phyloP scores from a whole-genome alignment of 108 stramenopile species.

The Nannochloropsis salina region DNA sequence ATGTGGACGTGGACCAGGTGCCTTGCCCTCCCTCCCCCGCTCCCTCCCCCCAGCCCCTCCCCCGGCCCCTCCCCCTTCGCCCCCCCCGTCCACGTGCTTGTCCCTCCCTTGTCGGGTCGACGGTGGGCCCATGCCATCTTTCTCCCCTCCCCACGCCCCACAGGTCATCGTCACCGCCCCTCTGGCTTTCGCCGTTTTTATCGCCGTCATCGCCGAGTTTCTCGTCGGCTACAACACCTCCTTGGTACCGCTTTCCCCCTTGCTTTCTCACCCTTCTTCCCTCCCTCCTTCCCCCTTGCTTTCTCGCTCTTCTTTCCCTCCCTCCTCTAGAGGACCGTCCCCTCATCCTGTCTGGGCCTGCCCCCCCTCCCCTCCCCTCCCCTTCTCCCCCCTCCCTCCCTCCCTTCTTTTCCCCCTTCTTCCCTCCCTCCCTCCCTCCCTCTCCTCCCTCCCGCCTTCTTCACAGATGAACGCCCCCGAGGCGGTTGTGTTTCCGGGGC shows the following conservation, averaged over 20 bases:
- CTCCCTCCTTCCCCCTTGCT: not conserved
- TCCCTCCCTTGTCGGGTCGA: too few relatives aligned
- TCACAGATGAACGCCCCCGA: conserved; percentile 46
- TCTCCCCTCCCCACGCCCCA: not conserved
- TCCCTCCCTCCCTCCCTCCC: not conserved
- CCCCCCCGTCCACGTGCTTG: not conserved
- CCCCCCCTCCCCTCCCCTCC: not conserved
- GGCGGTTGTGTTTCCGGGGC: conserved; percentile 50
- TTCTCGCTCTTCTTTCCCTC: not conserved
- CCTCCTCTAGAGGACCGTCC: not conserved
- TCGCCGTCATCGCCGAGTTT: conserved; percentile 52
- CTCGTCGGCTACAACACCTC: conserved; percentile 54
- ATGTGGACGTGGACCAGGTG: conserved; percentile 23
- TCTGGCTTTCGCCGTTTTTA: conserved; percentile 41
- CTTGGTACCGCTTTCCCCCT: conserved; percentile 25
- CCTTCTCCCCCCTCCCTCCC: not conserved
- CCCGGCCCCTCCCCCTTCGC: not conserved
- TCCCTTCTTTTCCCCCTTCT: not conserved
- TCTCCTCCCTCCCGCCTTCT: not conserved
- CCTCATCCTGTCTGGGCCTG: too few relatives aligned
- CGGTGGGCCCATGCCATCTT: too few relatives aligned
- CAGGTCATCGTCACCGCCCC: conserved; percentile 46
- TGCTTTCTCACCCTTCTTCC: not conserved
- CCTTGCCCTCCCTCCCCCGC: not conserved
- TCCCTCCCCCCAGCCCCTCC: not conserved